Evolutionary conservation across 2,329 filamentous ascomycete genomes (phyloP), one percentile per base, ranked within the genome.

Genomic region (Coleophoma eucalyptorum): DNA sequence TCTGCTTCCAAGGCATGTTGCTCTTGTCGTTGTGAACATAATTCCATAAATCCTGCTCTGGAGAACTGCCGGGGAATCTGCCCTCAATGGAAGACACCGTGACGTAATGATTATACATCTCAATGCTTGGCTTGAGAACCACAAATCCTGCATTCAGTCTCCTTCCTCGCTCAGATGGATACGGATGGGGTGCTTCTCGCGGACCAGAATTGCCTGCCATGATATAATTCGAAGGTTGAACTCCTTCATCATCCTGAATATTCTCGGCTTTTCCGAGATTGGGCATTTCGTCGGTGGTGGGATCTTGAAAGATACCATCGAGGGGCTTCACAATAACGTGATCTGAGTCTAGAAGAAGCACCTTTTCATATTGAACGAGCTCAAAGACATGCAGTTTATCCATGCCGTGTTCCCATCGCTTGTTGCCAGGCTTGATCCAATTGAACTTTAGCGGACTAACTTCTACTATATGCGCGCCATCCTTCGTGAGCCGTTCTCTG

Each of bases 1-100:
- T 49, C 48, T 68, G 64, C 16, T 61, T 56, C 72, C 72, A 74
- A 0, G 71, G 70, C 70, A 74, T 74, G 11, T 67, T 59, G 0
- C 71, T 71, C 10, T 64, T 58, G 6, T 65, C 52, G 10, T 71
- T 62, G 53, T 72, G 71, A 2, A 69, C 72, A 54, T 75, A 74
- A 55, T 74, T 74, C 16, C 73, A 59, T 21, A 76, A 57, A 51
- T 68, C 68, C 56, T 75, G 72, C 53, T 74, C 72, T 54, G 69
- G 69, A 15, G 65, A 67, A 18, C 61, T 59, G 0, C 68, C 63
- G 40, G 70, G 62, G 54, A 74, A 74, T 13, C 67, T 64, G 21
- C 62, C 59, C n/a, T 60, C 62, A 26, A 66, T 59, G 13, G 55
- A 50, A 50, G 70, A 65, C 21, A 74, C 60, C n/a, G 59, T 62